Evolutionary conservation across 805 yeast genomes (phyloP).

Genomic region (Nematodospora valgi): DNA sequence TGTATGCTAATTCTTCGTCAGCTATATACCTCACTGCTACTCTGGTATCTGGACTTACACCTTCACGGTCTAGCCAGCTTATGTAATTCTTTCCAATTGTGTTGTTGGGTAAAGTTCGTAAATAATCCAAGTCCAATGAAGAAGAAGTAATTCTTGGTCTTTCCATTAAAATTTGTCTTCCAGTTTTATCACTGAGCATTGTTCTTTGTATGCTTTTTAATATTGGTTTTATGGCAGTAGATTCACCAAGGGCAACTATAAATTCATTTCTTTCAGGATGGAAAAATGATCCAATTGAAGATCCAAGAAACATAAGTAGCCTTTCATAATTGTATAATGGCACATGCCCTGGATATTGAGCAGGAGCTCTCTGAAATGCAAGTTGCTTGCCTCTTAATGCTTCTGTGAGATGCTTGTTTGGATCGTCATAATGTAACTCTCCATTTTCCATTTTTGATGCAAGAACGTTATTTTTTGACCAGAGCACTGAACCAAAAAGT

Average conservation of each 20-base stretch:
- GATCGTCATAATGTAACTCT: slow-evolving; percentile 37
- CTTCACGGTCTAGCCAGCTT: slow-evolving; percentile 79
- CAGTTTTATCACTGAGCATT: slow-evolving; percentile 74
- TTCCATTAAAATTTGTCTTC: slow-evolving; percentile 74
- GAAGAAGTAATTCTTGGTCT: slow-evolving; percentile 80
- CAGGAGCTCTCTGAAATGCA: slow-evolving; percentile 36
- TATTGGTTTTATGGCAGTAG: slow-evolving; percentile 73
- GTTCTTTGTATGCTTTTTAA: slow-evolving; percentile 58
- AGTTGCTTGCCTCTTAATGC: slow-evolving; percentile 18
- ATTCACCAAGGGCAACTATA: slow-evolving; percentile 84
- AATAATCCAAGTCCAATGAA: slow-evolving; percentile 58
- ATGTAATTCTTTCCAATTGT: slow-evolving; percentile 80
- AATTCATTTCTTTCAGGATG: slow-evolving; percentile 76
- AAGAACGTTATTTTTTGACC: slow-evolving; percentile 45
- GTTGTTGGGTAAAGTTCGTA: slow-evolving; percentile 58
- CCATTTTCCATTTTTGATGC: slow-evolving; percentile 62
- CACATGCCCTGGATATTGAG: slow-evolving; percentile 72
- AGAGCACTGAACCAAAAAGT: slow-evolving; percentile 26
- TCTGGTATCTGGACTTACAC: slow-evolving; percentile 91
- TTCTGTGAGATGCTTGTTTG: slow-evolving; percentile 27
- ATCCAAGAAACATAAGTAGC: slow-evolving; percentile 58
- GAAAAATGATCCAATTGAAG: slow-evolving; percentile 72
- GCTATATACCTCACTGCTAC: slow-evolving; percentile 84
- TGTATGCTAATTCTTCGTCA: slow-evolving; percentile 85
- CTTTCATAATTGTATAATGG: slow-evolving; percentile 68